These are phyloP conservation scores for Daldinia sp. DNA, from an alignment of 2,329 filamentous ascomycete genomes.

Conservation along the genomic window DNA sequence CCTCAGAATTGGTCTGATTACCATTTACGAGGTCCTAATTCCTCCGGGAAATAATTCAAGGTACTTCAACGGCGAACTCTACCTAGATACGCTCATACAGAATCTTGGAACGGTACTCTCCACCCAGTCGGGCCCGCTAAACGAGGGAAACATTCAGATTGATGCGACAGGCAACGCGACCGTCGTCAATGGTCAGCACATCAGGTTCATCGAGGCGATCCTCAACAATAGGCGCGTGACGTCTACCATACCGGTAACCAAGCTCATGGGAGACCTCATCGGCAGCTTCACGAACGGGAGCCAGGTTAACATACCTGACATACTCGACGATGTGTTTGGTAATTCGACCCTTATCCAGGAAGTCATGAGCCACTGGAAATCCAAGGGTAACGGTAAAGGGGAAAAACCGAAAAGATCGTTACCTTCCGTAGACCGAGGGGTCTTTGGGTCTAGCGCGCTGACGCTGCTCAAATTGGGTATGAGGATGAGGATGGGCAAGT, in stretches of 20 bases:
- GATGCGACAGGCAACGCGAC: constrained; percentile 58
- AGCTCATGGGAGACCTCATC: constrained; percentile 55
- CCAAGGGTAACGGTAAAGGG: constrained; percentile 24
- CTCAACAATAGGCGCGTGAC: constrained; percentile 56
- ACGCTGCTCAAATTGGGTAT: constrained; percentile 50
- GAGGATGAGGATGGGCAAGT: constrained; percentile 43
- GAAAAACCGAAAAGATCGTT: constrained; percentile 31
- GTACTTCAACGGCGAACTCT: constrained; percentile 57
- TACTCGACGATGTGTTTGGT: constrained; percentile 55
- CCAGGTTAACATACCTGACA: constrained; percentile 49
- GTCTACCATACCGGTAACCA: constrained; percentile 55
- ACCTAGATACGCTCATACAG: constrained; percentile 56
- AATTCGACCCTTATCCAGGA: constrained; percentile 57
- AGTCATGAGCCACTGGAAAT: constrained; percentile 54
- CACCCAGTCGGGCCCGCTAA: constrained; percentile 54
- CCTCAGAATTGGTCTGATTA: constrained; percentile 56
- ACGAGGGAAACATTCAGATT: constrained; percentile 57
- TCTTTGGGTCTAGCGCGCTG: constrained; percentile 43
- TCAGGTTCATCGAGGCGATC: constrained; percentile 59
- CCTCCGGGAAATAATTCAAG: constrained; percentile 59
- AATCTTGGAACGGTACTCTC: constrained; percentile 58
- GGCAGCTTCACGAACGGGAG: constrained; percentile 52
- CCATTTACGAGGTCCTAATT: constrained; percentile 56
- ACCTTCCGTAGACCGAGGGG: constrained; percentile 37
- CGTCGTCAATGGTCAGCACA: constrained; percentile 57